phyloP scores from a whole-genome alignment of 306 rosid genomes.

The Trifolium dubium region DNA sequence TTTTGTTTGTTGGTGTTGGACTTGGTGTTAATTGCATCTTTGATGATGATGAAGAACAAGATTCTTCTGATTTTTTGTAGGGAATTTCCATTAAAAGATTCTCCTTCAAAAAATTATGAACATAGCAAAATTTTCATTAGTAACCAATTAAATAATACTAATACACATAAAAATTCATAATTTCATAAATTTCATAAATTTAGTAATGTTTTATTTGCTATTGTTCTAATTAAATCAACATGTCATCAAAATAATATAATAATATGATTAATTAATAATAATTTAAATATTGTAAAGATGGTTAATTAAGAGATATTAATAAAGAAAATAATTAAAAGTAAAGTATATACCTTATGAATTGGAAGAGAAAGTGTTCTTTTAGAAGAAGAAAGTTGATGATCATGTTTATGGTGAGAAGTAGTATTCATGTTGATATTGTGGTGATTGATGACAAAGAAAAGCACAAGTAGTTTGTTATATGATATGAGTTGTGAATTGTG shows the following conservation, averaged over 20 bases:
- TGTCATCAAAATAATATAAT: not conserved
- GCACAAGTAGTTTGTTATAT: slow-evolving; percentile 13
- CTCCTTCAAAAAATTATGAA: slow-evolving; percentile 57
- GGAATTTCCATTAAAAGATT: slow-evolving; percentile 77
- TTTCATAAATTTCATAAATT: not conserved
- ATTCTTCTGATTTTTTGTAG: slow-evolving; percentile 52
- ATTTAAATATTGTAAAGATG: not conserved
- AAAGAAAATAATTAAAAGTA: not conserved
- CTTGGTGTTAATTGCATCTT: slow-evolving; percentile 74
- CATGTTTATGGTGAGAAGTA: slow-evolving; percentile 50
- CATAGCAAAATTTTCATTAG: slow-evolving; percentile 48
- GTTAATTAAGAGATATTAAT: not conserved
- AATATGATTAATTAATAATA: not conserved
- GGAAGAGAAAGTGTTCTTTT: slow-evolving; percentile 49
- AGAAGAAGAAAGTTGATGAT: slow-evolving; percentile 38
- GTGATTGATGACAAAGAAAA: slow-evolving; percentile 33
- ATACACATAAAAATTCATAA: not conserved
- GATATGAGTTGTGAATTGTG: not conserved
- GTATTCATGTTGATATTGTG: slow-evolving; percentile 32
- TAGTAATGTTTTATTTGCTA: too few relatives aligned
- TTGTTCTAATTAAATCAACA: not conserved
- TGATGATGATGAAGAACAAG: slow-evolving; percentile 12
- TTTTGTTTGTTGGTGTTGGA: slow-evolving; percentile 77
- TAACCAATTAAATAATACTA: slow-evolving; percentile 23
- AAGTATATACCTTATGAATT: slow-evolving; percentile 55